A percentile compares a stretch with the other conserved stretches of the same genome.
phyloP scores from a whole-genome alignment of 805 yeast species.

The Teunomyces lycoperdinae region DNA sequence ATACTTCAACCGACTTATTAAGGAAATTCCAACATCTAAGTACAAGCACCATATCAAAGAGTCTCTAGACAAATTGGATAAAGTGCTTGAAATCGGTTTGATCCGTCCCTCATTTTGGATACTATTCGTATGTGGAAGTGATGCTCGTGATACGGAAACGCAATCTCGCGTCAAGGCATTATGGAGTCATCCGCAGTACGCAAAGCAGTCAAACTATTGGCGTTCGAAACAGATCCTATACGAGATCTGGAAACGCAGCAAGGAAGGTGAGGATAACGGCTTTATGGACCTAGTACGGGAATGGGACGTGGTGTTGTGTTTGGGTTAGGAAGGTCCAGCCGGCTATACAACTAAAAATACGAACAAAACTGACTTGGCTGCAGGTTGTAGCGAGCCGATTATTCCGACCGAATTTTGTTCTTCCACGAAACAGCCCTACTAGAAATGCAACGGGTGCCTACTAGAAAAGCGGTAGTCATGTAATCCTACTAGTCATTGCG shows the following conservation, averaged over 20 bases:
- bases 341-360: not conserved
- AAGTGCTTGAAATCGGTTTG: not conserved
- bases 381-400: not conserved
- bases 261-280: slow-evolving; percentile 33
- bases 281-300: slow-evolving; percentile 55
- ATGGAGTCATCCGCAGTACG: slow-evolving; percentile 24
- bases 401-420: not conserved
- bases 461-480: too few species aligned
- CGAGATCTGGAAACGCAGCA: slow-evolving; percentile 49
- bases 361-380: not conserved
- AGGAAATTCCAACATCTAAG: slow-evolving; percentile 13
- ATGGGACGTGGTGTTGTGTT: slow-evolving; percentile 47
- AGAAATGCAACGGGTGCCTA: too few species aligned
- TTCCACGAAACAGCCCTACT: too few species aligned
- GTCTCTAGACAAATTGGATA: slow-evolving; percentile 2
- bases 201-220: slow-evolving; percentile 44
- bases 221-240: slow-evolving; percentile 51
- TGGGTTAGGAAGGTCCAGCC: slow-evolving; percentile 19
- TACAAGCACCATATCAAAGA: slow-evolving; percentile 4
- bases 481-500: too few species aligned
- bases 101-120: slow-evolving; percentile 50
- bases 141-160: slow-evolving; percentile 26
- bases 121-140: slow-evolving; percentile 40
- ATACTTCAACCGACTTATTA: slow-evolving; percentile 46
- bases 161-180: slow-evolving; percentile 32